Evolutionary conservation across 176 grass and related monocot species (phyloP), one percentile per base, ranked within the genome.

Genomic region (Alopecurus myosuroides): DNA sequence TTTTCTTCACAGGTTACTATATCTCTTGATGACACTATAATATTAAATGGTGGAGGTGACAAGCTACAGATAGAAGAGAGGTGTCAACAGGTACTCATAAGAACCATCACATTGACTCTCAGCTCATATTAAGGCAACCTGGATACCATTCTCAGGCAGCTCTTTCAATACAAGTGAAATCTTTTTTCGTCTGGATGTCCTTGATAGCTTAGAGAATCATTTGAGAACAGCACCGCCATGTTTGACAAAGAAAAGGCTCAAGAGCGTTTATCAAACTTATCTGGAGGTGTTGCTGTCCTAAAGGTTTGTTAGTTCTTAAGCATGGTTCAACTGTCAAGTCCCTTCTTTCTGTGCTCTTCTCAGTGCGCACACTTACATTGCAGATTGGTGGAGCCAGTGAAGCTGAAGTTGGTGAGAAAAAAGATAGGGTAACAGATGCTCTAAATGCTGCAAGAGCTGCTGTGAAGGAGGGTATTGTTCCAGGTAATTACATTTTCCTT

Each of bases 231-330:
- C 88, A 90, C 87, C 20, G 78, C 96, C 13, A 85, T 93, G 87
- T 98, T 98, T 51, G 93, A 98, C 84, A 98, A 95, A 91, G 93
- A 98, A 83, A 98, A 98, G 82, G 91, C 93, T 76, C 81, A 94
- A 88, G 96, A 98, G 82, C 83, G 93, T 71, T 88, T 98, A 72
- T 88, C 96, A 12, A 98, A 95, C 80, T 90, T 98, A 82, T 95
- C 93, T 92, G 96, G 96, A 55, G 93, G 96, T 40, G 91, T 98
- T 81, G 96, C 93, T 39, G 68, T 95, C 17, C 89, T 98, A 20
- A 93, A 94, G 96, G 96, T 95, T 88, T 77, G 79, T 88, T 81
- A 78, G n/a, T 88, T 81, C 64, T 80, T 56, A 62, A 70, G 52
- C 76, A 19, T 52, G 35, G 20, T 18, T 64, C 61, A 64, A 64